Evolutionary conservation across 192 early-diverging fungal species (phyloP).

Genomic region (Coemansia sp.): DNA sequence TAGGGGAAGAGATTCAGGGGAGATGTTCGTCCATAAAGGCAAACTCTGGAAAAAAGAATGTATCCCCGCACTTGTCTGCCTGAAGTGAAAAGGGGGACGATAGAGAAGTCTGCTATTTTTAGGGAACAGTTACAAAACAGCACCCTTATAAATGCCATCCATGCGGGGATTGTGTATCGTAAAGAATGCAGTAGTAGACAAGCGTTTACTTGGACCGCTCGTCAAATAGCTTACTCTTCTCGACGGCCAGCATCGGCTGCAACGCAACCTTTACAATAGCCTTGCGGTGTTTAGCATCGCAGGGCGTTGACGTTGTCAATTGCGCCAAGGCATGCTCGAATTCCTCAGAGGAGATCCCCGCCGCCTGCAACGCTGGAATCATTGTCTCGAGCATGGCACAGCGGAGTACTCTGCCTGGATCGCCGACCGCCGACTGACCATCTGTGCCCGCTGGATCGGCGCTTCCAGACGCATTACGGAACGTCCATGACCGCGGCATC

Average conservation of each 20-base stretch:
- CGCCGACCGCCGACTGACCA: no score
- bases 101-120: not conserved
- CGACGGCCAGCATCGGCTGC: conserved; percentile 39
- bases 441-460: no score
- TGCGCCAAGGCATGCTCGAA: conserved; percentile 10
- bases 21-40: not conserved
- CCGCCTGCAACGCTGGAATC: not conserved
- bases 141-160: not conserved
- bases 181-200: conserved; percentile 1
- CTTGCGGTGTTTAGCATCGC: conserved; percentile 17
- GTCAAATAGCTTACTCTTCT: conserved; percentile 35
- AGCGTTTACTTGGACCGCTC: not conserved
- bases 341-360: conserved; percentile 7
- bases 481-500: conserved; percentile 30
- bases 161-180: not conserved
- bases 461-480: conserved; percentile 27
- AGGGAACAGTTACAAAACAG: not conserved
- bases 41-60: not conserved
- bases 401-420: conserved; percentile 30
- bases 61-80: no score
- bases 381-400: conserved; percentile 7
- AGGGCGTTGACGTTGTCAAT: not conserved
- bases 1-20: no score
- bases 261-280: conserved; percentile 32
- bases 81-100: no score